Conservation (phyloP, 2,329 filamentous ascomycete species). For the Penicillium sp. region DNA sequence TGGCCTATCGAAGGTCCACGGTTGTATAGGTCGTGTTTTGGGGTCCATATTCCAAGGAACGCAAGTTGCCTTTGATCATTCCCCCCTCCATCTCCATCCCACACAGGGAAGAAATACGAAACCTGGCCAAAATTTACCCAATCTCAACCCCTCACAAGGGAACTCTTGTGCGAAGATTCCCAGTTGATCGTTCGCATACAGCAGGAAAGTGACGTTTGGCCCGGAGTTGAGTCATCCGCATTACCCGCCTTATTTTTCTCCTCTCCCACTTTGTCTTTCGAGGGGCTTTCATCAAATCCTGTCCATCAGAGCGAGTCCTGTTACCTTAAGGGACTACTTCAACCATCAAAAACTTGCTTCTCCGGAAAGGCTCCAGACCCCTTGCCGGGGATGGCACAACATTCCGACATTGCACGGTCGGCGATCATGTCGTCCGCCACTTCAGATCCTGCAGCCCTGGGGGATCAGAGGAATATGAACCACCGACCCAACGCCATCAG, state of each 20-base stretch:
- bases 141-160: neutral
- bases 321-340: neutral
- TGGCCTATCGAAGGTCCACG: neutral
- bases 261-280: conserved; percentile 5
- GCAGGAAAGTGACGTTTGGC: conserved; percentile 13
- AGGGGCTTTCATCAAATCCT: conserved; percentile 9
- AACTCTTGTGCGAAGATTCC: neutral
- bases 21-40: neutral
- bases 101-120: neutral
- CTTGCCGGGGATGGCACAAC: conserved; percentile 43
- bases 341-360: neutral
- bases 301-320: neutral
- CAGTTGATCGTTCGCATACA: too few species aligned
- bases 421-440: conserved; percentile 49
- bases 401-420: conserved; percentile 52
- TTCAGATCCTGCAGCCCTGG: conserved; percentile 19
- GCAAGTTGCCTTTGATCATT: neutral
- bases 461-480: conserved; percentile 24
- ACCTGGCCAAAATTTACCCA: neutral
- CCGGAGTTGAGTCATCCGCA: conserved; percentile 21
- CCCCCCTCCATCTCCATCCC: neutral
- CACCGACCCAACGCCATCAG: conserved; percentile 17
- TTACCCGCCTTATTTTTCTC: conserved; percentile 18
- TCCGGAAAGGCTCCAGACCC: conserved; percentile 5
- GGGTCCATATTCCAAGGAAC: neutral